These are phyloP conservation scores for Clathrospora elynae DNA, from an alignment of 2,329 filamentous ascomycete species.

Conservation along the genomic window DNA sequence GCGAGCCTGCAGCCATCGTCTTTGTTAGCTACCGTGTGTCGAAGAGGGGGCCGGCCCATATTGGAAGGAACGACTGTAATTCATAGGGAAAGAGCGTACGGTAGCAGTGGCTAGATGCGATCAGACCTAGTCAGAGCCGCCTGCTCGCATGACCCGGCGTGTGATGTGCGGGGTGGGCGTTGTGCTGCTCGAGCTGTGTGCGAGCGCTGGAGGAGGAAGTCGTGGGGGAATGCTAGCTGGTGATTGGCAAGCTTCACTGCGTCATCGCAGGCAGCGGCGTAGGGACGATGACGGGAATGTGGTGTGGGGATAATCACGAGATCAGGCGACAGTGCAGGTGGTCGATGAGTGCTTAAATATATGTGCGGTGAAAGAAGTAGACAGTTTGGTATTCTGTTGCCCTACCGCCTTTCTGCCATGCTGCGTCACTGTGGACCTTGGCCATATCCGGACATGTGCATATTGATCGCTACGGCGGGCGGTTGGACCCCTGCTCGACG, in stretches of 20 bases:
- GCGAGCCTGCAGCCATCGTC: slow-evolving; percentile 39
- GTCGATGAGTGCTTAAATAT: neutral
- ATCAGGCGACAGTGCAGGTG: slow-evolving; percentile 1
- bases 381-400: neutral
- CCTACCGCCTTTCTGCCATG: slow-evolving; percentile 8
- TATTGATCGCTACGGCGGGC: slow-evolving; percentile 31
- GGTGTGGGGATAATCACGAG: slow-evolving; percentile 15
- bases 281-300: too few species aligned
- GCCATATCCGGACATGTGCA: slow-evolving; percentile 4
- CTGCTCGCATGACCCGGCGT: slow-evolving; percentile 38
- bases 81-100: slow-evolving; percentile 27
- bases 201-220: slow-evolving; percentile 13
- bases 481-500: slow-evolving; percentile 13
- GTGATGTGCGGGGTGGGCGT: slow-evolving; percentile 17
- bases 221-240: slow-evolving; percentile 36
- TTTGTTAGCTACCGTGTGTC: slow-evolving; percentile 31
- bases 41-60: slow-evolving; percentile 11
- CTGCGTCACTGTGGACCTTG: slow-evolving; percentile 30
- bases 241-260: slow-evolving; percentile 37
- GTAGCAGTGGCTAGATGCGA: slow-evolving; percentile 17
- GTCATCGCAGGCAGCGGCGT: slow-evolving; percentile 22
- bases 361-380: neutral
- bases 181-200: slow-evolving; percentile 4
- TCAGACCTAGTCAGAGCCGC: slow-evolving; percentile 19
- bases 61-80: slow-evolving; percentile 3